A percentile compares a stretch with the other conserved stretches of the same genome.
These are phyloP conservation scores for Clarireedia hainanense DNA, from an alignment of 2,329 filamentous ascomycete genomes.

Conservation along the genomic window DNA sequence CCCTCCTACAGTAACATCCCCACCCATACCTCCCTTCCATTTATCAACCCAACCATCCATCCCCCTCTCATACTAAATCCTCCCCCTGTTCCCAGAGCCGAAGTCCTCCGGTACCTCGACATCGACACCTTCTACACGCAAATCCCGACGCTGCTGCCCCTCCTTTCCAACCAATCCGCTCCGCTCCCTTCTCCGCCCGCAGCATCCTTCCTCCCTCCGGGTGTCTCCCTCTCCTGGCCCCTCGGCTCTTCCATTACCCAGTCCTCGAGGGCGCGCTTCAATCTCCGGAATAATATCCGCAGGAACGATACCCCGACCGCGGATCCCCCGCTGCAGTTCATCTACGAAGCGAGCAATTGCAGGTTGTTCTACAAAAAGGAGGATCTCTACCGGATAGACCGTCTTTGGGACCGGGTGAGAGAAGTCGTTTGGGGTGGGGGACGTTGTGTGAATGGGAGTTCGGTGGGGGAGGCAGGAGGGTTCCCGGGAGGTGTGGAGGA, in stretches of 20 bases:
- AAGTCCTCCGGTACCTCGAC: background rate
- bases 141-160: background rate
- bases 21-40: background rate
- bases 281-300: slow-evolving; percentile 33
- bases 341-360: slow-evolving; percentile 53
- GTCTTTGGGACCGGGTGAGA: slow-evolving; percentile 41
- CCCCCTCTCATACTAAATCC: slow-evolving; percentile 10
- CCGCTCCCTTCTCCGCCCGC: background rate
- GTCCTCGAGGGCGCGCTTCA: slow-evolving; percentile 28
- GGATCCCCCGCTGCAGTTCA: slow-evolving; percentile 45
- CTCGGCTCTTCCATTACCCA: slow-evolving; percentile 8
- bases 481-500: background rate
- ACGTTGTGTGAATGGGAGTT: slow-evolving; percentile 26
- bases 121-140: background rate
- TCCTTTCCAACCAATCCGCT: background rate
- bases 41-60: slow-evolving; percentile 1
- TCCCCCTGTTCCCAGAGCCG: background rate
- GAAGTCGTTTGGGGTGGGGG: slow-evolving; percentile 34
- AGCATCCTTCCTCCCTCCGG: background rate
- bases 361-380: slow-evolving; percentile 49
- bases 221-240: background rate
- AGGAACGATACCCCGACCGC: slow-evolving; percentile 25
- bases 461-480: background rate
- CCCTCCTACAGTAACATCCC: background rate
- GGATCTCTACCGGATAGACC: slow-evolving; percentile 41